phyloP scores from a whole-genome alignment of 2,329 filamentous ascomycete species.

The Dactylellina drechsleri region DNA sequence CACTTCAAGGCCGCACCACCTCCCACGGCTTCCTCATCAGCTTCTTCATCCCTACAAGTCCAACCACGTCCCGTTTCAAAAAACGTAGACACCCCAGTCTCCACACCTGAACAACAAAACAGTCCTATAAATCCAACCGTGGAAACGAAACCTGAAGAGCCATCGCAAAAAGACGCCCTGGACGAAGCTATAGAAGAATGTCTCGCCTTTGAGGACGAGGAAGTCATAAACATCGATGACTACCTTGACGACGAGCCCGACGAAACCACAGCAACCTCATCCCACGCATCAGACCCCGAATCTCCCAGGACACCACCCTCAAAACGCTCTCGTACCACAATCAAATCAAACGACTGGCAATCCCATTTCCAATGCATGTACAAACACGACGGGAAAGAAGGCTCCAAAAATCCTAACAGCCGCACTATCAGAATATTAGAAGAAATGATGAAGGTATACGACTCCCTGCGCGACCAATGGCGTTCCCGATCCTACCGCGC shows the following conservation, averaged over 20 bases:
- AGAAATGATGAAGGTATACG: conserved; percentile 82
- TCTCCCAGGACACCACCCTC: conserved; percentile 10
- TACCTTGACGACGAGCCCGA: conserved; percentile 39
- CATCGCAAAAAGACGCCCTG: conserved; percentile 67
- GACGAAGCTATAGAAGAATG: conserved; percentile 71
- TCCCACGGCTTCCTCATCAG: not conserved
- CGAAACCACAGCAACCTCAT: conserved; percentile 60
- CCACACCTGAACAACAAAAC: conserved; percentile 15
- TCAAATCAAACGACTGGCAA: conserved; percentile 55
- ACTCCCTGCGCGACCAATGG: conserved; percentile 79
- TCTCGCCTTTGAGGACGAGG: conserved; percentile 55
- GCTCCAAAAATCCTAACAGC: conserved; percentile 73
- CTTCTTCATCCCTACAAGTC: conserved; percentile 39
- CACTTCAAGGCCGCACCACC: conserved; percentile 16
- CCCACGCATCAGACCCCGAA: conserved; percentile 11
- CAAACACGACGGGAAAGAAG: conserved; percentile 64
- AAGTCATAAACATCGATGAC: conserved; percentile 65
- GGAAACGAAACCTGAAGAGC: not conserved
- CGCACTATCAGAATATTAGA: conserved; percentile 76
- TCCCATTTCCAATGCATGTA: conserved; percentile 67
- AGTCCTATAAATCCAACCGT: conserved; percentile 1
- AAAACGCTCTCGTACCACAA: conserved; percentile 58
- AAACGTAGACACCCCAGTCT: conserved; percentile 18
- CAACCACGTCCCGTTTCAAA: conserved; percentile 29
- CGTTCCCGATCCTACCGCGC: conserved; percentile 79